phyloP scores from a whole-genome alignment of 768 basidiomycete species.

The Rhodotorula sphaerocarpa region DNA sequence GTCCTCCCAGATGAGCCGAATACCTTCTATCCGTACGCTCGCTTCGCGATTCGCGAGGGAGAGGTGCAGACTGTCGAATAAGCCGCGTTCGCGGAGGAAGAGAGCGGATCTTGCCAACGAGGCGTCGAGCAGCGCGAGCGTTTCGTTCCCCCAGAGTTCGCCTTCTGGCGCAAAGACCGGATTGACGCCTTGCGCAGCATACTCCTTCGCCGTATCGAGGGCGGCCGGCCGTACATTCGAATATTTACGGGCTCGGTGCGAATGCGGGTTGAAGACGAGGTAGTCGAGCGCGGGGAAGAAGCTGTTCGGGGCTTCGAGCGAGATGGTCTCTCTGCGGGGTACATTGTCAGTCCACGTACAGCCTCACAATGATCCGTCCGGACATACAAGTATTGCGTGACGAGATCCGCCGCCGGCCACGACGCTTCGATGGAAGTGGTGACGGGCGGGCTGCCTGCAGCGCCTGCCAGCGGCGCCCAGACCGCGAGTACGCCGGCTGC shows the following conservation, averaged over 20 bases:
- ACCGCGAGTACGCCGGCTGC: no score
- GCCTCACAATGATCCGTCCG: neutral
- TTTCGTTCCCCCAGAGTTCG: constrained; percentile 39
- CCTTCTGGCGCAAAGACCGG: constrained; percentile 37
- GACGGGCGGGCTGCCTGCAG: constrained; percentile 9
- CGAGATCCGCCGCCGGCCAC: constrained; percentile 58
- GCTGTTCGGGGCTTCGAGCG: constrained; percentile 59
- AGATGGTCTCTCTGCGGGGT: constrained; percentile 63
- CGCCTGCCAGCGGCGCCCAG: no score
- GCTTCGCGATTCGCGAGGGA: constrained; percentile 52
- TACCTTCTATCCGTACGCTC: constrained; percentile 37
- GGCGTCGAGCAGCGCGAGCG: constrained; percentile 45
- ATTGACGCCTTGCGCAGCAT: constrained; percentile 42
- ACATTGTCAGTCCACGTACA: neutral
- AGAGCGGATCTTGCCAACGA: neutral
- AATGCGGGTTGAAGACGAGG: constrained; percentile 48
- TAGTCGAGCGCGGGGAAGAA: constrained; percentile 71
- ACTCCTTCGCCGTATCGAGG: neutral
- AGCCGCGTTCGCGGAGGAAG: neutral
- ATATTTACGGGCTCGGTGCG: neutral
- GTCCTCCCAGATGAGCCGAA: constrained; percentile 15
- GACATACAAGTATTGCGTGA: constrained; percentile 60
- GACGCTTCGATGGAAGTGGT: constrained; percentile 45
- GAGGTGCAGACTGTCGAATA: constrained; percentile 49
- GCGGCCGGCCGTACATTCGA: constrained; percentile 22